Percentiles rank a stretch among this genome's conserved stretches.
These are phyloP conservation scores for Akanthomyces lecanii DNA, from an alignment of 2,329 filamentous ascomycete species.

Conservation along the genomic window DNA sequence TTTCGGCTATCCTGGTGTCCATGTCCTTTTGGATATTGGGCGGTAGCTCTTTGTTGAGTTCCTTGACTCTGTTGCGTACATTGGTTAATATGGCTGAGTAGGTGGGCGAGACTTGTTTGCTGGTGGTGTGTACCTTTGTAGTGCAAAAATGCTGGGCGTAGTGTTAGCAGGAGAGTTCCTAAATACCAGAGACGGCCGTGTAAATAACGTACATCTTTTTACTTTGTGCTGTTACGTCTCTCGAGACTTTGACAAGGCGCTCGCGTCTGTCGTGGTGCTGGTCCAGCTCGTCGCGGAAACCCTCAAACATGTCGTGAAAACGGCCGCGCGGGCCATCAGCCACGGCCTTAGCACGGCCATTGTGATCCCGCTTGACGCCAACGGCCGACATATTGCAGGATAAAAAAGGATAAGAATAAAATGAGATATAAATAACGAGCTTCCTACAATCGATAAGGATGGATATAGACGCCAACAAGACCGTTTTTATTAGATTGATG, in stretches of 20 bases:
- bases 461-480: neutral
- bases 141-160: conserved; percentile 21
- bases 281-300: conserved; percentile 82
- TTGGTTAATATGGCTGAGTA: neutral
- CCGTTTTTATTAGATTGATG: neutral
- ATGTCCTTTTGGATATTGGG: conserved; percentile 66
- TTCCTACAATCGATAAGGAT: neutral
- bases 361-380: conserved; percentile 50
- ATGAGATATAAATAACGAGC: neutral
- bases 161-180: conserved; percentile 3
- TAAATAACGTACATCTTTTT: conserved; percentile 87
- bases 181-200: conserved; percentile 23
- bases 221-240: conserved; percentile 88
- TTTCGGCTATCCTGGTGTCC: conserved; percentile 63
- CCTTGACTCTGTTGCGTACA: conserved; percentile 53
- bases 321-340: conserved; percentile 34
- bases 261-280: conserved; percentile 92
- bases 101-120: neutral
- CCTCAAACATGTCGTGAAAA: conserved; percentile 75
- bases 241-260: conserved; percentile 81
- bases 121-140: conserved; percentile 32
- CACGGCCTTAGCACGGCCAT: conserved; percentile 42
- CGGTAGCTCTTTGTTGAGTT: conserved; percentile 60
- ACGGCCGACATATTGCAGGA: conserved; percentile 30
- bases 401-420: neutral